A percentile compares a stretch with the other conserved stretches of the same genome.
Conservation (phyloP, 2,329 filamentous ascomycete species). For the Fusarium miscanthi region DNA sequence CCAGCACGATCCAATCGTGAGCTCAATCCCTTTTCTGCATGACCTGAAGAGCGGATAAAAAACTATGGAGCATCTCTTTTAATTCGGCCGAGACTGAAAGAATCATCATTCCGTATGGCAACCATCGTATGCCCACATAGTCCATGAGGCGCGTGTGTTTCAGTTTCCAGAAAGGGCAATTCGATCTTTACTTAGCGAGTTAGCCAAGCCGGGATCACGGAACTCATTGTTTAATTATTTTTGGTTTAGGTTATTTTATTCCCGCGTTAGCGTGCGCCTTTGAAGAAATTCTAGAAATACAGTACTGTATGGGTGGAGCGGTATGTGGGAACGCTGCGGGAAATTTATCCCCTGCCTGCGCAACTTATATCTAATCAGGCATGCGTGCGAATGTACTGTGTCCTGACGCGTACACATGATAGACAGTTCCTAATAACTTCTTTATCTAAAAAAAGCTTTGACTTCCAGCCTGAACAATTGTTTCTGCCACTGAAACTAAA, state of each 20-base stretch:
- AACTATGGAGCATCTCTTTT: constrained; percentile 17
- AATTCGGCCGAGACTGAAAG: constrained; percentile 24
- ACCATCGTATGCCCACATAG: background rate
- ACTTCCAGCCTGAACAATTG: constrained; percentile 2
- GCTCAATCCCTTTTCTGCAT: constrained; percentile 28
- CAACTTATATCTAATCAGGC: constrained; percentile 8
- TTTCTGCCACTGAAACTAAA: background rate
- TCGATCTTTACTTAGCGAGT: constrained; percentile 12
- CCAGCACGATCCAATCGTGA: constrained; percentile 21
- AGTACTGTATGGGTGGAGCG: constrained; percentile 2
- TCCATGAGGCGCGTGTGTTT: constrained; percentile 7
- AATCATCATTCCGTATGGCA: background rate
- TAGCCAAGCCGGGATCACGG: constrained; percentile 39
- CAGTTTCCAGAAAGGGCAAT: background rate
- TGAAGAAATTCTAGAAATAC: constrained; percentile 5
- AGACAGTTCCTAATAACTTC: background rate
- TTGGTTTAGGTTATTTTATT: constrained; percentile 6
- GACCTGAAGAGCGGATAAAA: constrained; percentile 24
- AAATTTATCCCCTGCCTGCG: constrained; percentile 1
- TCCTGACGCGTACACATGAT: background rate
- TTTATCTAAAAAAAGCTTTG: constrained; percentile 9
- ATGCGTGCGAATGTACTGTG: background rate
- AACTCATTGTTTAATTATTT: constrained; percentile 14
- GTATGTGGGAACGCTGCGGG: background rate
- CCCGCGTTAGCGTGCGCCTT: constrained; percentile 5